These are phyloP conservation scores for Prunus mira DNA, from an alignment of 306 rosid species.

Conservation along the genomic window DNA sequence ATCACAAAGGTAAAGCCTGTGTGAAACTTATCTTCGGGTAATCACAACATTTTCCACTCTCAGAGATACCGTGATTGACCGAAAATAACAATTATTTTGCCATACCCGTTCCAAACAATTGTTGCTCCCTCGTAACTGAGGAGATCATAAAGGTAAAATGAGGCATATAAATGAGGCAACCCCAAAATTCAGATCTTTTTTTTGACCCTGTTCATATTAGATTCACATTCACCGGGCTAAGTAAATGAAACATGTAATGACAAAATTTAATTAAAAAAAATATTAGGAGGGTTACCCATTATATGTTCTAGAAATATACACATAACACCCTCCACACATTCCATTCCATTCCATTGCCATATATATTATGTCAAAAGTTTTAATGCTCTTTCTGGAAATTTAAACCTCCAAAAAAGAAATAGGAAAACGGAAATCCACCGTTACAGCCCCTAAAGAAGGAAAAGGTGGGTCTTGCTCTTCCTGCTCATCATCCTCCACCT, in stretches of 20 bases:
- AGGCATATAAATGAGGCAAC: too few relatives aligned
- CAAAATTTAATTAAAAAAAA: constrained; percentile 26
- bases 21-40: too few relatives aligned
- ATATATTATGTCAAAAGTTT: constrained; percentile 42
- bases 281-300: constrained; percentile 28
- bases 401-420: constrained; percentile 14
- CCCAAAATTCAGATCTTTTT: too few relatives aligned
- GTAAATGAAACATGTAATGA: constrained; percentile 11
- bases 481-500: constrained; percentile 12
- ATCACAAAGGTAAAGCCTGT: too few relatives aligned
- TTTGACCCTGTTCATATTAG: not conserved
- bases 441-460: constrained; percentile 43
- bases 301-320: constrained; percentile 44
- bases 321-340: constrained; percentile 28
- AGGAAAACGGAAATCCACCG: constrained; percentile 22
- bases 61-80: fast-evolving
- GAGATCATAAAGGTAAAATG: not conserved
- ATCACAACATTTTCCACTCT: too few relatives aligned
- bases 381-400: constrained; percentile 34
- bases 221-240: constrained; percentile 16
- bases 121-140: too few relatives aligned
- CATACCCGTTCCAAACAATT: too few relatives aligned
- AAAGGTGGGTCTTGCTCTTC: constrained; percentile 41
- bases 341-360: constrained; percentile 22
- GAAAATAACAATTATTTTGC: too few relatives aligned